Evolutionary conservation across 2,329 filamentous ascomycete species (phyloP).

Genomic region (Xylariaceae sp.): DNA sequence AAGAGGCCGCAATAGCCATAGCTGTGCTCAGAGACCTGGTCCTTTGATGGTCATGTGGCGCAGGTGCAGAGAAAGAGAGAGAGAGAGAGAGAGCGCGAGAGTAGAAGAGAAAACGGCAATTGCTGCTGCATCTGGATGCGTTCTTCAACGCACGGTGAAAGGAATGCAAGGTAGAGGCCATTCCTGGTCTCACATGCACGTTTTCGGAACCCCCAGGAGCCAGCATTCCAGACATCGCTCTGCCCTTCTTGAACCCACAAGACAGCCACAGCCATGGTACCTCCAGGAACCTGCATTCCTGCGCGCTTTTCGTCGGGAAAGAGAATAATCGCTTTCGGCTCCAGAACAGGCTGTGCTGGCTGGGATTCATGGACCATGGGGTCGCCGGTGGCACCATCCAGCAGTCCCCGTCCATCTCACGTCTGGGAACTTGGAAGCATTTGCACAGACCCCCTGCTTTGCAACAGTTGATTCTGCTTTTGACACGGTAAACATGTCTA

Average conservation of each 20-base stretch:
- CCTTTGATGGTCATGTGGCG: background rate
- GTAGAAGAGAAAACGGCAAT: conserved; percentile 1
- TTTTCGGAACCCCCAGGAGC: conserved; percentile 26
- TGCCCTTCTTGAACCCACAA: conserved; percentile 6
- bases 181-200: conserved; percentile 23
- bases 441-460: too few relatives aligned
- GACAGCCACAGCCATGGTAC: conserved; percentile 10
- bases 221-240: conserved; percentile 26
- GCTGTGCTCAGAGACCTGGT: too few relatives aligned
- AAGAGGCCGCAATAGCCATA: too few relatives aligned
- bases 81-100: background rate
- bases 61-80: background rate
- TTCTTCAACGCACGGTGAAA: conserved; percentile 20
- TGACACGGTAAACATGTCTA: too few relatives aligned
- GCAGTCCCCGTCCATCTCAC: conserved; percentile 5
- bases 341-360: conserved; percentile 1
- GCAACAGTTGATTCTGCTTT: too few relatives aligned
- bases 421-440: conserved; percentile 5
- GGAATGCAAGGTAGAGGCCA: conserved; percentile 27
- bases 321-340: background rate
- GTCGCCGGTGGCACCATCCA: too few relatives aligned
- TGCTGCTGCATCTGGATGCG: conserved; percentile 21
- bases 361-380: background rate
- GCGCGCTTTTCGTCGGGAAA: background rate
- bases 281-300: conserved; percentile 5